These are phyloP conservation scores for Penicillium waksmanii DNA, from an alignment of 495 filamentous ascomycete genomes.

Conservation along the genomic window DNA sequence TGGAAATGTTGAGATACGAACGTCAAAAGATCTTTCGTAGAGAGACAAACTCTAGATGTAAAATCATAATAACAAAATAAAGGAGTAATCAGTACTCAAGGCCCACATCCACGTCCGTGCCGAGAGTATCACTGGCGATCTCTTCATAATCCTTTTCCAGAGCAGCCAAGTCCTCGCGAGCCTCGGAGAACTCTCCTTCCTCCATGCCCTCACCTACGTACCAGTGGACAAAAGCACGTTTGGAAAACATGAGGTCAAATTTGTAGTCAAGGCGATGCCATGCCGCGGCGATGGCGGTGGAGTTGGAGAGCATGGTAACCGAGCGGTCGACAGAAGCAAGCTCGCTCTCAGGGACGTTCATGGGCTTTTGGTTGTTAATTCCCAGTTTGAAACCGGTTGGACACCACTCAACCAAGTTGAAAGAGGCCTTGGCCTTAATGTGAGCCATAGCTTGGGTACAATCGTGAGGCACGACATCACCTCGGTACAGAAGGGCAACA, in stretches of 20 bases:
- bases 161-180: constrained; percentile 85
- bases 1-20: background rate
- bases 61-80: background rate
- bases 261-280: constrained; percentile 88
- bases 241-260: constrained; percentile 95
- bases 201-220: constrained; percentile 97
- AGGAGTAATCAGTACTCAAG: background rate
- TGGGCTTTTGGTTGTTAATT: constrained; percentile 90
- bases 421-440: constrained; percentile 83
- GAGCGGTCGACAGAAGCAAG: constrained; percentile 84
- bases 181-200: constrained; percentile 91
- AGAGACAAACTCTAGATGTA: background rate
- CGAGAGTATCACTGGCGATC: constrained; percentile 56
- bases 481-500: constrained; percentile 85
- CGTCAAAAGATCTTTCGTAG: background rate
- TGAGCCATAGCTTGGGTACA: constrained; percentile 77
- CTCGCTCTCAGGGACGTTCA: constrained; percentile 74
- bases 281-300: constrained; percentile 87
- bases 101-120: background rate
- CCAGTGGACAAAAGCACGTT: constrained; percentile 96
- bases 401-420: constrained; percentile 95
- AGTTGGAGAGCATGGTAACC: constrained; percentile 90
- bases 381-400: constrained; percentile 96
- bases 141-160: constrained; percentile 92
- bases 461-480: constrained; percentile 85